A percentile compares a stretch with the other conserved stretches of the same genome.
phyloP scores from a whole-genome alignment of 176 grass and related monocot genomes.

The Pontederia paniculata region DNA sequence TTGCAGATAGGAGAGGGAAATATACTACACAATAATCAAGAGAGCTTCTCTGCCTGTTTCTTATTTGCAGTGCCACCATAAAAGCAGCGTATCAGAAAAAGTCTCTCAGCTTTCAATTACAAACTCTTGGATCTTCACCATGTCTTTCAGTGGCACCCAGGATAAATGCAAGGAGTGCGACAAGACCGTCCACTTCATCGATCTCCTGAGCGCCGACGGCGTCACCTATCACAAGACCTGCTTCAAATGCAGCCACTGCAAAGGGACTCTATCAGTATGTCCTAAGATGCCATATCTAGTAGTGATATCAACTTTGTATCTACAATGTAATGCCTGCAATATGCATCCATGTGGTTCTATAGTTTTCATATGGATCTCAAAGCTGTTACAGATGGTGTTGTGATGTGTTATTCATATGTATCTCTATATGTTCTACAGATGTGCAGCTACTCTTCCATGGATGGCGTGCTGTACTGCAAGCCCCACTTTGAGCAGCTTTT shows the following conservation, averaged over 20 bases:
- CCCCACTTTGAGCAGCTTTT: conserved; percentile 98
- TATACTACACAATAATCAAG: too few relatives aligned
- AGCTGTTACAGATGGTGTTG: not conserved
- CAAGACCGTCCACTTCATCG: conserved; percentile 65
- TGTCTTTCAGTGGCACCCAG: conserved; percentile 58
- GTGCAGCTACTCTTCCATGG: conserved; percentile 86
- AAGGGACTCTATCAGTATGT: conserved; percentile 47
- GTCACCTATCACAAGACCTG: conserved; percentile 64
- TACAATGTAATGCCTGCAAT: too few relatives aligned
- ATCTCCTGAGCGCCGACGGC: conserved; percentile 40
- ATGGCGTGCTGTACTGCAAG: conserved; percentile 95
- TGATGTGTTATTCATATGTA: not conserved
- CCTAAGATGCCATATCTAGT: too few relatives aligned
- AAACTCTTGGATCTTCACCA: conserved; percentile 11
- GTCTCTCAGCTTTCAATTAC: too few relatives aligned
- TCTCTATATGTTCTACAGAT: conserved; percentile 32
- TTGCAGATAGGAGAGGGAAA: not conserved
- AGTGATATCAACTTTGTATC: too few relatives aligned
- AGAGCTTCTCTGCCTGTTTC: not conserved
- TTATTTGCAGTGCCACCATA: not conserved
- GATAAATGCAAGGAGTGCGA: conserved; percentile 72
- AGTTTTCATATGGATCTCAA: too few relatives aligned
- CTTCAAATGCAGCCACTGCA: conserved; percentile 88
- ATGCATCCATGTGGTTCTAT: too few relatives aligned
- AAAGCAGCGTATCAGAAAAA: too few relatives aligned